Conservation (phyloP, 2,329 filamentous ascomycete genomes). For the Rhytidhysteron rufulum region DNA sequence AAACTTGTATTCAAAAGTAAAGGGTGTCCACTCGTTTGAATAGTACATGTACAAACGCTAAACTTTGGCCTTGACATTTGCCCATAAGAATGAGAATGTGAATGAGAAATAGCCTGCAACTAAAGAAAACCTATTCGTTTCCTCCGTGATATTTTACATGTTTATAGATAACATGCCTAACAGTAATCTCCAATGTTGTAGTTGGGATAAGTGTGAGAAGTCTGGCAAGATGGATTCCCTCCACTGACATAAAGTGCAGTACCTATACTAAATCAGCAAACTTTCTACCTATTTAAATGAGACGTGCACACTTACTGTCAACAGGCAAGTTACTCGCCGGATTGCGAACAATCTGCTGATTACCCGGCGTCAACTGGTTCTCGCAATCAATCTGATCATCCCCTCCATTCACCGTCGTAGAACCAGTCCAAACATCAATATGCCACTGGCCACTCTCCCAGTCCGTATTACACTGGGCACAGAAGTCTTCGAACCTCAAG, state of each 20-base stretch:
- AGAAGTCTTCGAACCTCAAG: constrained; percentile 35
- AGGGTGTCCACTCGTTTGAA: no score
- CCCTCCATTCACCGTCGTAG: constrained; percentile 12
- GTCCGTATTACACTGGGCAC: constrained; percentile 27
- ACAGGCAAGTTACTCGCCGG: constrained; percentile 6
- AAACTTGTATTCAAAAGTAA: no score
- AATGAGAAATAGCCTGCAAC: no score
- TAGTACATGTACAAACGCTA: no score
- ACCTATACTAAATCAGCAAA: constrained; percentile 3
- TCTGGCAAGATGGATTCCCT: constrained; percentile 7
- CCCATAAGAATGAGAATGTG: no score
- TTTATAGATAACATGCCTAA: no score
- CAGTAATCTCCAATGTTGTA: constrained; percentile 12
- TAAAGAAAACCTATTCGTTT: no score
- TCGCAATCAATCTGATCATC: constrained; percentile 20
- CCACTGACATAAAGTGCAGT: constrained; percentile 9
- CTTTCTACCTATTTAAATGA: background rate
- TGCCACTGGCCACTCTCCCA: constrained; percentile 15
- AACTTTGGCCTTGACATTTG: no score
- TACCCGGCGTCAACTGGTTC: constrained; percentile 16
- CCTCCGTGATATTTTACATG: no score
- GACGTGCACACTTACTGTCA: constrained; percentile 8
- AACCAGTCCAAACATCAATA: constrained; percentile 21
- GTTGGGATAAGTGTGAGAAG: constrained; percentile 5
- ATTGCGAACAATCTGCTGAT: constrained; percentile 11